phyloP scores from a whole-genome alignment of 345 rosid genomes.

The Bruguiera sexangula region DNA sequence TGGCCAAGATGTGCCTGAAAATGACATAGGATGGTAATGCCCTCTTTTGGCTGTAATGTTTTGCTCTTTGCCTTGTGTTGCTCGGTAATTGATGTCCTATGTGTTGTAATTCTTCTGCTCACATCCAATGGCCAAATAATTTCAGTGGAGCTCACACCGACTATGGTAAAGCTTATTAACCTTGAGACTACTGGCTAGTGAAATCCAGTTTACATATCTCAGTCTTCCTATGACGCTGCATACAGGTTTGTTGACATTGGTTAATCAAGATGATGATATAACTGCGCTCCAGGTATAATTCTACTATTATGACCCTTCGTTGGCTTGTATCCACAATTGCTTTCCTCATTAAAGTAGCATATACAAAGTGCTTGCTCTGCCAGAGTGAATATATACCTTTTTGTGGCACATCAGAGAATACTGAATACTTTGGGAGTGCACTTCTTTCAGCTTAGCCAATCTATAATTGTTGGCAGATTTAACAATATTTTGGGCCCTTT shows the following conservation, averaged over 20 bases:
- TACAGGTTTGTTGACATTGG: constrained; percentile 67
- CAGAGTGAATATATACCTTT: too few species aligned
- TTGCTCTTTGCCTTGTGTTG: constrained; percentile 1
- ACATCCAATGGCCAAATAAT: constrained; percentile 14
- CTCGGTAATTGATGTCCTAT: background rate
- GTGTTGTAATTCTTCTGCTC: constrained; percentile 3
- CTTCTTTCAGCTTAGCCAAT: too few species aligned
- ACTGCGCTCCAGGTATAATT: constrained; percentile 71
- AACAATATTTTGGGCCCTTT: too few species aligned
- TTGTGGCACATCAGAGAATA: too few species aligned
- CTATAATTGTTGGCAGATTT: too few species aligned
- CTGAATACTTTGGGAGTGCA: too few species aligned
- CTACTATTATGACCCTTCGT: background rate
- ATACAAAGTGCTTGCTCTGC: too few species aligned
- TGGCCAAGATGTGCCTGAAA: constrained; percentile 32
- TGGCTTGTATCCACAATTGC: background rate
- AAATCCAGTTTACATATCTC: constrained; percentile 3
- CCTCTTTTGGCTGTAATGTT: constrained; percentile 8
- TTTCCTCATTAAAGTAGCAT: background rate
- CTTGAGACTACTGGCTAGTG: background rate
- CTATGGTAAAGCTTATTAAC: constrained; percentile 50
- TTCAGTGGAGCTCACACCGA: constrained; percentile 86
- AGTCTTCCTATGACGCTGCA: constrained; percentile 1
- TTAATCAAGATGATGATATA: constrained; percentile 79
- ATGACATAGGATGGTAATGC: constrained; percentile 78